A percentile compares a stretch with the other conserved stretches of the same genome.
phyloP scores from a whole-genome alignment of 306 rosid species.

The Glycine soja region DNA sequence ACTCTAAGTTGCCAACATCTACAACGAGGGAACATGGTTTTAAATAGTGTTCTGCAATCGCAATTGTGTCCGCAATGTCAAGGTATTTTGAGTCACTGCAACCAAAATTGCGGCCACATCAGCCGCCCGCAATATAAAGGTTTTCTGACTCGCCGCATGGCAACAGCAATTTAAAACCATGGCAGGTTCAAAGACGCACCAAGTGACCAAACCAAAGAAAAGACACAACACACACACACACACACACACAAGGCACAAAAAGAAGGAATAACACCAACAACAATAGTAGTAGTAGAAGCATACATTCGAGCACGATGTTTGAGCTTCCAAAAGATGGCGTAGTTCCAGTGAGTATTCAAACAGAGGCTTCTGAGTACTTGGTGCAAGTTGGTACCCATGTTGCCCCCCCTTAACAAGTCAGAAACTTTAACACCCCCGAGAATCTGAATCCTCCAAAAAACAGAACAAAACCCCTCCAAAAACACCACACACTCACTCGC shows the following conservation, averaged over 20 bases:
- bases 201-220: not conserved
- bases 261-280: not conserved
- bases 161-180: too few relatives aligned
- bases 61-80: too few relatives aligned
- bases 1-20: conserved; percentile 6
- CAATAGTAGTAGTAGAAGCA: conserved; percentile 30
- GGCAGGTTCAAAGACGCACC: conserved; percentile 18
- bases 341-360: conserved; percentile 85
- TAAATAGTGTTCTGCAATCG: too few relatives aligned
- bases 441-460: conserved; percentile 39
- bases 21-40: not conserved
- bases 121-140: too few relatives aligned
- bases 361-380: conserved; percentile 80
- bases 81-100: too few relatives aligned
- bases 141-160: too few relatives aligned
- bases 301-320: conserved; percentile 84
- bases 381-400: conserved; percentile 76
- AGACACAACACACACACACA: not conserved
- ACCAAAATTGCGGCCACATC: too few relatives aligned
- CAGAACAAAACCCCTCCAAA: conserved; percentile 46
- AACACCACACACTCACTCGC: conserved; percentile 1
- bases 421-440: conserved; percentile 50
- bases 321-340: conserved; percentile 97
- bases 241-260: conserved; percentile 19
- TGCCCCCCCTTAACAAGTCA: conserved; percentile 32